phyloP scores from a whole-genome alignment of 352 stramenopile genomes.

The Phytopythium litorale region DNA sequence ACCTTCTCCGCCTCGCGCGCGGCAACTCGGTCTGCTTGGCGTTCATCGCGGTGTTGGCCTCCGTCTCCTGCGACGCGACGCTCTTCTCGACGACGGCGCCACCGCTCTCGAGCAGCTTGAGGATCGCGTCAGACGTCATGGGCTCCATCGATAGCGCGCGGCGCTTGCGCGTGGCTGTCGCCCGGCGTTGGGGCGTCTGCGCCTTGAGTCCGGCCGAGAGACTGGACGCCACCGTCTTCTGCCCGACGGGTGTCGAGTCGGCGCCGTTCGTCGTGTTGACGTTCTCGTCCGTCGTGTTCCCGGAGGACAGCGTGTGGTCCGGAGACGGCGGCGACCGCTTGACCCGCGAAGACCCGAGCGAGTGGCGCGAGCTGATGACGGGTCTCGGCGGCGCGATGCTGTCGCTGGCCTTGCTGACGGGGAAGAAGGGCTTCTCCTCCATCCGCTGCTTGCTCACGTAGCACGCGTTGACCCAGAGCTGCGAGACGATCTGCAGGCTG shows the following conservation, averaged over 20 bases:
- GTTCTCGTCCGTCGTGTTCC: slow-evolving; percentile 4
- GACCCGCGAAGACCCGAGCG: slow-evolving; percentile 9
- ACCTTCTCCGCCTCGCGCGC: background rate
- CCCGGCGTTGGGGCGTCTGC: background rate
- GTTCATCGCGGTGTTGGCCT: slow-evolving; percentile 1
- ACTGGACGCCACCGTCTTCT: background rate
- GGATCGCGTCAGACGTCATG: slow-evolving; percentile 56
- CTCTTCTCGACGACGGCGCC: background rate
- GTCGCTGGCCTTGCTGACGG: slow-evolving; percentile 44
- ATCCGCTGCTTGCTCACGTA: slow-evolving; percentile 66
- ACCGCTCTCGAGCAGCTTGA: slow-evolving; percentile 38
- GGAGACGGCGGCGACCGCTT: slow-evolving; percentile 3
- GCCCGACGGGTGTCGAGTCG: background rate
- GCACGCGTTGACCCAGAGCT: slow-evolving; percentile 83
- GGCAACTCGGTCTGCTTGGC: background rate
- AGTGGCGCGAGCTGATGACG: slow-evolving; percentile 21
- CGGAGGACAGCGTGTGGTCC: background rate
- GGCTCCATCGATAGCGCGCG: slow-evolving; percentile 66
- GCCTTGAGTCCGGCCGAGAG: background rate
- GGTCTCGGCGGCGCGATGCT: slow-evolving; percentile 11
- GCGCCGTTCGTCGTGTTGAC: slow-evolving; percentile 5
- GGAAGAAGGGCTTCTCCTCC: slow-evolving; percentile 73
- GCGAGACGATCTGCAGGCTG: slow-evolving; percentile 72
- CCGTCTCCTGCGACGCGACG: background rate
- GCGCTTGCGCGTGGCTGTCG: slow-evolving; percentile 25